phyloP scores from a whole-genome alignment of 2,329 filamentous ascomycete genomes.

The Thyridium curvatum region DNA sequence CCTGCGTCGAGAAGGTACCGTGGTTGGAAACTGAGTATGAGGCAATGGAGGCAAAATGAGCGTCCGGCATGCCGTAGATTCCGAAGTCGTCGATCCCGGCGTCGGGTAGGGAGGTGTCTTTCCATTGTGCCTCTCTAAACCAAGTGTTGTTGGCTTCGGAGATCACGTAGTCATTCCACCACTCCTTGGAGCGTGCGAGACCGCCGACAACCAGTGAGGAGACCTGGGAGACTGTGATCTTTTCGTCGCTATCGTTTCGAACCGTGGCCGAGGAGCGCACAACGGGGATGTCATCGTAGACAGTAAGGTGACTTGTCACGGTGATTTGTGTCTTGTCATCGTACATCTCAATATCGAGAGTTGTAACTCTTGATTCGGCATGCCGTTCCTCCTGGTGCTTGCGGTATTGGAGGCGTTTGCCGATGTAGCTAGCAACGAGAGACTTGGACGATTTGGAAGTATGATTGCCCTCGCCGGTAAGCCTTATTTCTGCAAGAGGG shows the following conservation, averaged over 20 bases:
- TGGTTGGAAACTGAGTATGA: constrained; percentile 16
- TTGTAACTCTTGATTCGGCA: constrained; percentile 1
- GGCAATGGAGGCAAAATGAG: constrained; percentile 11
- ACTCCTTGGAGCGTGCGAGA: constrained; percentile 10
- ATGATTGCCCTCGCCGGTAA: constrained; percentile 16
- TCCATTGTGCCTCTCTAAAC: constrained; percentile 27
- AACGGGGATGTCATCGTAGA: constrained; percentile 11
- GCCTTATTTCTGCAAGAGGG: constrained; percentile 14
- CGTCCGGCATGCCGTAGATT: constrained; percentile 11
- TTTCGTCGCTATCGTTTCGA: constrained; percentile 9
- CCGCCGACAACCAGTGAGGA: constrained; percentile 16
- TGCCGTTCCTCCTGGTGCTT: constrained; percentile 6
- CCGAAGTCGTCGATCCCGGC: constrained; percentile 20
- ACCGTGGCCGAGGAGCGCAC: constrained; percentile 13
- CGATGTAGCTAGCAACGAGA: constrained; percentile 16
- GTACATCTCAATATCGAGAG: constrained; percentile 9
- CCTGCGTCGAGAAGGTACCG: constrained; percentile 21
- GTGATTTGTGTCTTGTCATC: constrained; percentile 11
- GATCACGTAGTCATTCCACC: constrained; percentile 14
- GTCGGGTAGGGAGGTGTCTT: constrained; percentile 14
- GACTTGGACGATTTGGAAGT: constrained; percentile 17
- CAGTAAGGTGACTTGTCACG: constrained; percentile 12
- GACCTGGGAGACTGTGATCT: constrained; percentile 7
- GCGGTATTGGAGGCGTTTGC: constrained; percentile 14
- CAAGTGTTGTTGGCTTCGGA: constrained; percentile 15